A percentile compares a stretch with the other conserved stretches of the same genome.
Conservation (phyloP, 202 grass and related monocot species). For the Cymbopogon flexuosus region DNA sequence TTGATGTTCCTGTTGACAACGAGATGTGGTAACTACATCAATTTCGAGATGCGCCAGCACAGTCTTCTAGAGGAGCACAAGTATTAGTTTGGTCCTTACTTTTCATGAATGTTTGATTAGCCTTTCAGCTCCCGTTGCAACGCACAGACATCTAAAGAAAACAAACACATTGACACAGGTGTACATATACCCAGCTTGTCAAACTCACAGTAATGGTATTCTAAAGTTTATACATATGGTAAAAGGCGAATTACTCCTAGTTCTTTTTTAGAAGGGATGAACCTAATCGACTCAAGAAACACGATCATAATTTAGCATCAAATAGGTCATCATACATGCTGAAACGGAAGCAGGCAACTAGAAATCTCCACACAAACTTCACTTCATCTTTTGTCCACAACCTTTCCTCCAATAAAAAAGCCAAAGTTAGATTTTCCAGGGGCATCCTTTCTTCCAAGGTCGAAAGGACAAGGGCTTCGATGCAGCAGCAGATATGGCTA, state of each 20-base stretch:
- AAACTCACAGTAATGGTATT: background rate
- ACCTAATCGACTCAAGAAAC: background rate
- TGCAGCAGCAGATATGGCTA: background rate
- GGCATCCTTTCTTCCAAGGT: background rate
- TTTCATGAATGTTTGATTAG: too few species aligned
- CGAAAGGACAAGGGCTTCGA: background rate
- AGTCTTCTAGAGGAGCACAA: too few species aligned
- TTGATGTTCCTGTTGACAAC: too few species aligned
- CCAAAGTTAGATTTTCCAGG: background rate
- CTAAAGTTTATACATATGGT: background rate
- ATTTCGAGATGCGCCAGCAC: too few species aligned
- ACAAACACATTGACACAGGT: too few species aligned
- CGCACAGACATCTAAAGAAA: too few species aligned
- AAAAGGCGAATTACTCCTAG: background rate
- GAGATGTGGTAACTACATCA: too few species aligned
- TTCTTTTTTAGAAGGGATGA: background rate
- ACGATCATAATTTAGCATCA: background rate
- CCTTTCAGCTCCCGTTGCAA: too few species aligned
- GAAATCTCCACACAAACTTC: conserved; percentile 16
- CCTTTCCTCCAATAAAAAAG: background rate
- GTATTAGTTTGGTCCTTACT: too few species aligned
- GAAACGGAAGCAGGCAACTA: conserved; percentile 13
- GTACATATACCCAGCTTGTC: background rate
- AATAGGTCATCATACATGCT: conserved; percentile 25
- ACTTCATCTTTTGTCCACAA: conserved; percentile 4